Percentiles rank a stretch among this genome's conserved stretches.
Conservation (phyloP, 1,284 basidiomycete genomes). For the Microbotryomycetes sp. region DNA sequence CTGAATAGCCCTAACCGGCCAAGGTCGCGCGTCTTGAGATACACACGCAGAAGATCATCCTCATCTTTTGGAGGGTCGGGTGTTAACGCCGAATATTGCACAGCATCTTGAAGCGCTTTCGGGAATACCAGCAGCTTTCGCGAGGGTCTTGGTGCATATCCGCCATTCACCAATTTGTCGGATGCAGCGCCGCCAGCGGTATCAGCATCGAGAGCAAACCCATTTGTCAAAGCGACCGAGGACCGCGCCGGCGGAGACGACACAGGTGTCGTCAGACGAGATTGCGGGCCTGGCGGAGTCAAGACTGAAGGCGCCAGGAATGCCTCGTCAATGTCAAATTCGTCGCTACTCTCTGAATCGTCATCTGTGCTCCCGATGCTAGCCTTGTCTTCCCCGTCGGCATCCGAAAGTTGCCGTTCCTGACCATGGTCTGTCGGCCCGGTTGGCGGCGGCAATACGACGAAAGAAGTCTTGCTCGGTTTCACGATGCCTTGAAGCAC, state of each 20-base stretch:
- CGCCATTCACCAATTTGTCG: slow-evolving; percentile 24
- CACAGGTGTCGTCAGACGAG: slow-evolving; percentile 8
- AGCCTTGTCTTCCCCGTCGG: background rate
- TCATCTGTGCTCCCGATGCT: slow-evolving; percentile 19
- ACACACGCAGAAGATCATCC: slow-evolving; percentile 41
- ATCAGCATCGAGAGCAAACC: background rate
- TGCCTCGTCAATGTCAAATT: slow-evolving; percentile 59
- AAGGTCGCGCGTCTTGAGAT: slow-evolving; percentile 57
- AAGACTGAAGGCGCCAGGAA: slow-evolving; percentile 56
- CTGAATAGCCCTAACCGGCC: slow-evolving; percentile 66
- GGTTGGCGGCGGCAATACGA: slow-evolving; percentile 47
- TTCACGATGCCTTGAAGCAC: slow-evolving; percentile 60
- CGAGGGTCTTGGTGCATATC: too few relatives aligned
- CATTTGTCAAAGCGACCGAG: background rate
- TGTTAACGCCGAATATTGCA: slow-evolving; percentile 5
- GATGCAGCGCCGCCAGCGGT: background rate
- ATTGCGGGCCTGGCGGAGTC: slow-evolving; percentile 15
- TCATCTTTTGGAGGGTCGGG: slow-evolving; percentile 14
- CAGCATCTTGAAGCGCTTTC: slow-evolving; percentile 4
- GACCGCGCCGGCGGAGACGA: slow-evolving; percentile 30
- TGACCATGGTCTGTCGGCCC: background rate
- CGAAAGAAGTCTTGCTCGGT: slow-evolving; percentile 52
- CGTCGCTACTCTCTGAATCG: slow-evolving; percentile 38
- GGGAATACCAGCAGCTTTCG: background rate
- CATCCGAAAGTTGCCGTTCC: background rate